Evolutionary conservation across 305 asterid genomes (phyloP).

Genomic region (Rubia tinctorum): DNA sequence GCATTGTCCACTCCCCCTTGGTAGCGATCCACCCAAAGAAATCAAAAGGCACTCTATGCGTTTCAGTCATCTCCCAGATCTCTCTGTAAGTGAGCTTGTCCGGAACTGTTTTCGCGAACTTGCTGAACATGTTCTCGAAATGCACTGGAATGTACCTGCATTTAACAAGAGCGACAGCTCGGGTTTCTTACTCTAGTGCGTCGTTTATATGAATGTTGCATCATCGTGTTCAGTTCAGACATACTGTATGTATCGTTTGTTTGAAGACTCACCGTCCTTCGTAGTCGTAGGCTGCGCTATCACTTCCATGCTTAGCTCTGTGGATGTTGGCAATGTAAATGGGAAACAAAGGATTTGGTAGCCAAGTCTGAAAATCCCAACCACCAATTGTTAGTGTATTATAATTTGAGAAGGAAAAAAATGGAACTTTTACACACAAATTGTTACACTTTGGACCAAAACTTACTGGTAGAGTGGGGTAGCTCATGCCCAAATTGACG

Average conservation of each 20-base stretch:
- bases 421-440: neutral
- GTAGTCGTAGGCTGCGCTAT: conserved; percentile 54
- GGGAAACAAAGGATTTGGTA: conserved; percentile 67
- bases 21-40: conserved; percentile 58
- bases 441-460: neutral
- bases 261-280: conserved; percentile 61
- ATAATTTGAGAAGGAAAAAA: neutral
- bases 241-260: neutral
- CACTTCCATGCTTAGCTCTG: conserved; percentile 75
- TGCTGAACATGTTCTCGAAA: conserved; percentile 51
- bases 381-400: neutral
- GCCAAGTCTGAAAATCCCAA: conserved; percentile 46
- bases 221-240: neutral
- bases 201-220: neutral
- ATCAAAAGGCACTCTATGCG: conserved; percentile 50
- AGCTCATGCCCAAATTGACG: conserved; percentile 52
- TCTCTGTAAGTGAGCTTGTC: conserved; percentile 65
- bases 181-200: neutral
- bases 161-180: too few relatives aligned
- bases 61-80: conserved; percentile 72
- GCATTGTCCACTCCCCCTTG: conserved; percentile 60
- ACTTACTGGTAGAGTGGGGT: conserved; percentile 72
- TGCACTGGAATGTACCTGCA: neutral
- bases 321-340: conserved; percentile 64
- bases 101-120: conserved; percentile 49